Percentiles rank a stretch among this genome's conserved stretches.
Conservation (phyloP, 305 asterid genomes). For the Fraxinus albicans region DNA sequence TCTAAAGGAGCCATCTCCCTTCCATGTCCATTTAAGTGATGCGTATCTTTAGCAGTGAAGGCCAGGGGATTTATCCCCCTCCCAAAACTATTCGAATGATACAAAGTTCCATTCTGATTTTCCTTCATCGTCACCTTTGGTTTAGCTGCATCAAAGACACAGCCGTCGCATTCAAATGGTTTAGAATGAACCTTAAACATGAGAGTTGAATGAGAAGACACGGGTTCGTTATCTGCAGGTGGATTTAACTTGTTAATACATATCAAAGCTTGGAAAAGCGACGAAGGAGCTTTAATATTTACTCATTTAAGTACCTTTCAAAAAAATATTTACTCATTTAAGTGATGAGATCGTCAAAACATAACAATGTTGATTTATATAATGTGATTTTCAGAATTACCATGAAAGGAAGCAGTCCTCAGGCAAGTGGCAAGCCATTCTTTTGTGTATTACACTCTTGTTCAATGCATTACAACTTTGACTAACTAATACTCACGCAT, state of each 20-base stretch:
- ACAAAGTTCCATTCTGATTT: slow-evolving; percentile 25
- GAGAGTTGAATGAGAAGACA: slow-evolving; percentile 12
- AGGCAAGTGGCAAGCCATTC: background rate
- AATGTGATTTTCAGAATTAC: background rate
- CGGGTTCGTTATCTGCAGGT: slow-evolving; percentile 12
- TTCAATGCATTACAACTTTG: background rate
- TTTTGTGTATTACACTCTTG: background rate
- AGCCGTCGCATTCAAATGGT: slow-evolving; percentile 36
- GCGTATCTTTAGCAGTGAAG: slow-evolving; percentile 21
- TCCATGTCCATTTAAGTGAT: slow-evolving; percentile 28
- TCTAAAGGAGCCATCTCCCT: slow-evolving; percentile 25
- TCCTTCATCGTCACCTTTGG: slow-evolving; percentile 48
- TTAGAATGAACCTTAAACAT: slow-evolving; percentile 21
- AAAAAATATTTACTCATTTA: background rate
- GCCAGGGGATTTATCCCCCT: slow-evolving; percentile 29
- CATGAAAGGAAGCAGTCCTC: background rate
- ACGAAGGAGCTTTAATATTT: background rate
- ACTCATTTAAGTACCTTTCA: no score
- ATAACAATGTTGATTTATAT: no score
- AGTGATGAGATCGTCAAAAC: background rate
- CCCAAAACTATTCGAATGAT: slow-evolving; percentile 24
- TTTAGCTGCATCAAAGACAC: slow-evolving; percentile 42
- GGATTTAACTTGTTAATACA: slow-evolving; percentile 19
- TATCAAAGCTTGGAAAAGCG: background rate
- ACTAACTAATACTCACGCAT: background rate